Percentiles rank a stretch among this genome's conserved stretches.
Conservation (phyloP, 2,329 filamentous ascomycete species). For the Exophiala sp. region DNA sequence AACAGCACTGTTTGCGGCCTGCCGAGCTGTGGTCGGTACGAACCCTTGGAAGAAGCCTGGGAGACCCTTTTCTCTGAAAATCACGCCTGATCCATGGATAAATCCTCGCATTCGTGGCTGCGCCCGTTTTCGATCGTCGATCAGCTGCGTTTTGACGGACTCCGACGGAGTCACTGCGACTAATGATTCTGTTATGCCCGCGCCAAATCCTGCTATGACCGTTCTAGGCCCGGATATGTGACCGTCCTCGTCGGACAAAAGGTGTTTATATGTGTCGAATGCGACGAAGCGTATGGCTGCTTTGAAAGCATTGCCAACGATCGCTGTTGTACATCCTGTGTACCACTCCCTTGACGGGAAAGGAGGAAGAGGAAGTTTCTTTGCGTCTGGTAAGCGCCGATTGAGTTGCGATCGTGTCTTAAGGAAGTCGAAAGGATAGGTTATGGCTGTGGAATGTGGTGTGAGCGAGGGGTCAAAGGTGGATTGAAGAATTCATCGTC, state of each 20-base stretch:
- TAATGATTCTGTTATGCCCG: constrained; percentile 88
- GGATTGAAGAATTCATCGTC: neutral
- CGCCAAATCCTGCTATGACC: constrained; percentile 89
- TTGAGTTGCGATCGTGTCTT: constrained; percentile 96
- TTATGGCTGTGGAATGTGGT: constrained; percentile 62
- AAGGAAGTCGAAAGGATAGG: constrained; percentile 93
- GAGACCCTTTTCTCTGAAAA: constrained; percentile 80
- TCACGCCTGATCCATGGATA: constrained; percentile 82
- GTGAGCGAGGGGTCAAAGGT: constrained; percentile 26
- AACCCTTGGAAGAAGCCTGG: constrained; percentile 97
- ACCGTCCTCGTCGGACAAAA: constrained; percentile 78
- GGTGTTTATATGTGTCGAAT: constrained; percentile 86
- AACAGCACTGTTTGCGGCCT: constrained; percentile 90
- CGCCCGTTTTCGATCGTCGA: constrained; percentile 85
- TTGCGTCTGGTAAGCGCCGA: constrained; percentile 69
- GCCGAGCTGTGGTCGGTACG: constrained; percentile 86
- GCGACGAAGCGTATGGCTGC: constrained; percentile 94
- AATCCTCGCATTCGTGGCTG: constrained; percentile 89
- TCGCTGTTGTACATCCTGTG: constrained; percentile 92
- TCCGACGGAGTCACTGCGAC: constrained; percentile 95
- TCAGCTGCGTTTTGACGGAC: constrained; percentile 97
- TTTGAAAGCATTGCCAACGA: constrained; percentile 95
- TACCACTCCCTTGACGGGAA: constrained; percentile 90
- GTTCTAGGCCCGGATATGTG: constrained; percentile 87
- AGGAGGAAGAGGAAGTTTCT: constrained; percentile 92